Base-by-base conservation (phyloP, 768 basidiomycete genomes). In the Leccinum longicurvipes region DNA sequence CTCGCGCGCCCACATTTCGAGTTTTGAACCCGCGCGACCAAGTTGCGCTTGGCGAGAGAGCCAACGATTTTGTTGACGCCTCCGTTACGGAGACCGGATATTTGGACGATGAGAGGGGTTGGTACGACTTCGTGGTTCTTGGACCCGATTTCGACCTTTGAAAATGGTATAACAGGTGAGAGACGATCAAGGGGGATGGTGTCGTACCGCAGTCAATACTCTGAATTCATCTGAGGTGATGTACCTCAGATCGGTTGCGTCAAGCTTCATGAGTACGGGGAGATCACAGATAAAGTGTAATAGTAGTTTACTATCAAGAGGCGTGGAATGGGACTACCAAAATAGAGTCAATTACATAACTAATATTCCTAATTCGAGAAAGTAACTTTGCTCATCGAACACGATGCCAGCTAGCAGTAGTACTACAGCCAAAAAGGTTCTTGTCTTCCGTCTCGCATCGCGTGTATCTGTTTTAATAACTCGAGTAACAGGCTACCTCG, bases 61-160 rank as follows among this genome's bases (percentile, higher is more conserved):
- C 93, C 93, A 53, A 98, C 81, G 44, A 90, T 74, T 72, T 98
- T 99, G 77, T 94, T 96, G 47, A 96, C 89, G 5, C 94, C 93
- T 46, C 97, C 97, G 56, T 86, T 87, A 32, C 93, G 80, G 44
- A 98, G 76, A n/a, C 92, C 91, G 3, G 94, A 94, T 42, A 98
- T 89, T 71, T 96, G 93, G 4, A 89, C 86, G 59, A 98, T 91
- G 61, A 98, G 82, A 0, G 82, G 73, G 8, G 89, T 86, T 3
- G 97, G 97, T 14, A 99, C 95, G 34, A 97, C 82, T 72, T 98
- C 91, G 66, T 99, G 97, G 69, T 98, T 98, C 77, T 97, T 97
- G 4, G 91, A 94, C 19, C 96, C 97, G 81, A 96, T 93, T 76
- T 99, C 97, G 32, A 91, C 91, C 95, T 98, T 45, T 41, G 10